phyloP scores from a whole-genome alignment of 2,329 filamentous ascomycete genomes.

The Colletotrichum lentis region DNA sequence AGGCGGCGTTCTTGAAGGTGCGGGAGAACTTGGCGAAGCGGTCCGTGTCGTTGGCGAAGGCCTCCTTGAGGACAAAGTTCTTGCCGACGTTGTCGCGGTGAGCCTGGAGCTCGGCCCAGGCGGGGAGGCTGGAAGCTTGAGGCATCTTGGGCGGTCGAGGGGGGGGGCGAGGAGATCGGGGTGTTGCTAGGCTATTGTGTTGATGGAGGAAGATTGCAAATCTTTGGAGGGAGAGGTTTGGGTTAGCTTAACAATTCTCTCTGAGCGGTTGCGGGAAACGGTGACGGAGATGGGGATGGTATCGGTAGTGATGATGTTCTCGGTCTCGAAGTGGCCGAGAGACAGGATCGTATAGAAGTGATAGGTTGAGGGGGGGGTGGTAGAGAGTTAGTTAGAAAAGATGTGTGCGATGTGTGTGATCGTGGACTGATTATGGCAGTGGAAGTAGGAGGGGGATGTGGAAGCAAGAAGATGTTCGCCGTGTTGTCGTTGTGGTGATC shows the following conservation, averaged over 20 bases:
- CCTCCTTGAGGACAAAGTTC: conserved; percentile 90
- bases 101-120: conserved; percentile 90
- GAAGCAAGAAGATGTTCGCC: too few relatives aligned
- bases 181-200: not conserved
- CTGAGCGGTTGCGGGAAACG: not conserved
- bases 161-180: not conserved
- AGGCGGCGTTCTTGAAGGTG: conserved; percentile 79
- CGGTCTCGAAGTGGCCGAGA: not conserved
- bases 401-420: conserved; percentile 10
- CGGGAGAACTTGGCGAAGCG: conserved; percentile 92
- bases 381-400: not conserved
- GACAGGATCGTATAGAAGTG: not conserved
- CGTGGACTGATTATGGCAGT: conserved; percentile 27
- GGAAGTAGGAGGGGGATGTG: not conserved
- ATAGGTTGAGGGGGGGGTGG: not conserved
- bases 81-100: conserved; percentile 89
- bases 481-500: not conserved
- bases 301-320: not conserved
- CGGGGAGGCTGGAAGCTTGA: conserved; percentile 83
- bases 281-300: not conserved
- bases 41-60: conserved; percentile 85
- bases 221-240: not conserved
- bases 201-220: not conserved
- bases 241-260: conserved; percentile 3
- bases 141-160: conserved; percentile 63